Evolutionary conservation across 371 early-diverging fungal species (phyloP), one percentile per base, ranked within the genome.

Genomic region (Mortierella sp.): DNA sequence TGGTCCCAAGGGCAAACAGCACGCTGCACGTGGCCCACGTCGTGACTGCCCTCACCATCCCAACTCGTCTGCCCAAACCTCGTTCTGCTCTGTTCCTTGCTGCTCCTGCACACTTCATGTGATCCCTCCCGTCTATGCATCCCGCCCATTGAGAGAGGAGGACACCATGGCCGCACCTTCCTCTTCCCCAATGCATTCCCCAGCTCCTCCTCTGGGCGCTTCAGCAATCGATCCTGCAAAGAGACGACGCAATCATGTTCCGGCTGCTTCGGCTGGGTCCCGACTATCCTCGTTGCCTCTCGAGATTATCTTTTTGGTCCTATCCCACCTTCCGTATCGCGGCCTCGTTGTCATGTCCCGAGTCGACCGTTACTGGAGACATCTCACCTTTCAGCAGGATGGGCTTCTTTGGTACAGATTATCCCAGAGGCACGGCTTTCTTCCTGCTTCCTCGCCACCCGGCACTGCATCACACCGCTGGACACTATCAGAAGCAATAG

Each of bases 291-390:
- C 59, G 21, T 25, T 74, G 8, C 76, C 76, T 3, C 19, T 52
- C 2, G 76, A 74, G 46, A 55, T 74, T 44, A 54, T 60, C 19
- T 61, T 67, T 47, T 44, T 64, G 31, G 55, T 74, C 25, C 69
- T 74, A 9, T 39, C 39, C 31, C 29, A 58, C 19, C 40, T 74
- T 2, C 60, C 65, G 2, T 74, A 74, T 48, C 60, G 69, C 29
- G 29, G 54, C 37, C 65, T 74, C 21, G 57, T 44, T 3, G 52
- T 69, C 25, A 24, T 74, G 43, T 55, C 76, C 2, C 50, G 60
- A 1, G 69, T 68, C 5, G 54, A 67, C 41, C 76, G 37, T 17
- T 64, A 74, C 58, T 74, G 76, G 76, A 24, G 76, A 48, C 31
- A 49, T 1, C 61, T 68, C 41, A 60, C 64, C n/a, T 57, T 64